These are phyloP conservation scores for Backusella tuberculispora DNA, from an alignment of 192 early-diverging fungal species.

Conservation along the genomic window DNA sequence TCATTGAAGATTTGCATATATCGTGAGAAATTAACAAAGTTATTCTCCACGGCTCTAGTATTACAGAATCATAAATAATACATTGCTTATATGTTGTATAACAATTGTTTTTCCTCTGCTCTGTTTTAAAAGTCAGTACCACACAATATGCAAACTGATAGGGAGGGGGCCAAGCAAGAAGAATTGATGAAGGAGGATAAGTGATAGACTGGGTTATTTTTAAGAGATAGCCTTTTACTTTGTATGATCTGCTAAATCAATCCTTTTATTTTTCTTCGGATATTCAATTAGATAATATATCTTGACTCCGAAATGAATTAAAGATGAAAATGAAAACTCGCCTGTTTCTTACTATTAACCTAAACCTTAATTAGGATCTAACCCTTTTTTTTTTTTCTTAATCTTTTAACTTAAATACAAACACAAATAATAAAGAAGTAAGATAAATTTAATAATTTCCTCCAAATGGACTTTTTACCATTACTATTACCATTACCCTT, in stretches of 20 bases:
- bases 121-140: not conserved
- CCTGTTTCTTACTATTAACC: not conserved
- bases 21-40: not conserved
- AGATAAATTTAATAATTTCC: not conserved
- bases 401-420: not conserved
- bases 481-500: not conserved
- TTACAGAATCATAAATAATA: not conserved
- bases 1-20: not conserved
- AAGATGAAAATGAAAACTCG: too few species aligned
- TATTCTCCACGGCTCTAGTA: not conserved
- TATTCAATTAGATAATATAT: not conserved
- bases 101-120: not conserved
- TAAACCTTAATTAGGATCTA: not conserved
- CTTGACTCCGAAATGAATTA: conserved; percentile 8
- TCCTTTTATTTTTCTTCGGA: not conserved
- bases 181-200: not conserved
- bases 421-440: not conserved
- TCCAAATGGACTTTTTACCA: not conserved
- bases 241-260: conserved; percentile 1
- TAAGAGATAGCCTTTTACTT: not conserved
- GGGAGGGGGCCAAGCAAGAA: not conserved
- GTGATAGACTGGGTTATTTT: not conserved
- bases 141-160: not conserved
- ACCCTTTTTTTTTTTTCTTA: not conserved
- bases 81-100: not conserved